These are phyloP conservation scores for Microbotryum scabiosae DNA, from an alignment of 1,284 basidiomycete species.

Conservation along the genomic window DNA sequence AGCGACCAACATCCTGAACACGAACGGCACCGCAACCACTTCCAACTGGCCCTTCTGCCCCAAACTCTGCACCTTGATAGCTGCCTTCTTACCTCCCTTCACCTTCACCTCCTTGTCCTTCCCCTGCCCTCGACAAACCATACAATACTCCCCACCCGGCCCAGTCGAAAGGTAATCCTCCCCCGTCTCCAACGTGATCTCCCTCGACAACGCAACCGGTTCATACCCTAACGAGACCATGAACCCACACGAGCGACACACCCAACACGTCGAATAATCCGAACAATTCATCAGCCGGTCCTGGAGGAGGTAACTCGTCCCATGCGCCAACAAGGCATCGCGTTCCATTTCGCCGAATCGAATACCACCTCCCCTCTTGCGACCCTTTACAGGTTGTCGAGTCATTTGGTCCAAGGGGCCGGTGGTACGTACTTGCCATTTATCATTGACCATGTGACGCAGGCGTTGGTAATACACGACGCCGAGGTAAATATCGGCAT, in stretches of 20 bases:
- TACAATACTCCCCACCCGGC: constrained; percentile 78
- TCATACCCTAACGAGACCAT: constrained; percentile 93
- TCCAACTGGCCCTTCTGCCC: constrained; percentile 65
- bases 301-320: constrained; percentile 94
- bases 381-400: constrained; percentile 96
- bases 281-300: constrained; percentile 99
- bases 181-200: constrained; percentile 48
- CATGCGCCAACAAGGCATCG: constrained; percentile 95
- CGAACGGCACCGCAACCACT: constrained; percentile 90
- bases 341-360: constrained; percentile 99
- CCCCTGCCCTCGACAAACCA: constrained; percentile 68
- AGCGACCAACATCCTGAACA: constrained; percentile 70
- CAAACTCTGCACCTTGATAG: constrained; percentile 7
- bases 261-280: constrained; percentile 97
- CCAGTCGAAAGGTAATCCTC: constrained; percentile 49
- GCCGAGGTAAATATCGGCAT: constrained; percentile 96
- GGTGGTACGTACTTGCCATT: constrained; percentile 98
- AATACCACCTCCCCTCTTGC: constrained; percentile 97
- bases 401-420: constrained; percentile 94
- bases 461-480: constrained; percentile 98
- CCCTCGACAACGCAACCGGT: constrained; percentile 58
- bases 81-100: constrained; percentile 50
- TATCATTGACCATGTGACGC: constrained; percentile 99
- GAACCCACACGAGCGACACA: constrained; percentile 90
- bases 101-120: constrained; percentile 46